These are phyloP conservation scores for Chaetoceros tenuissimus DNA, from an alignment of 108 stramenopile genomes.

Conservation along the genomic window DNA sequence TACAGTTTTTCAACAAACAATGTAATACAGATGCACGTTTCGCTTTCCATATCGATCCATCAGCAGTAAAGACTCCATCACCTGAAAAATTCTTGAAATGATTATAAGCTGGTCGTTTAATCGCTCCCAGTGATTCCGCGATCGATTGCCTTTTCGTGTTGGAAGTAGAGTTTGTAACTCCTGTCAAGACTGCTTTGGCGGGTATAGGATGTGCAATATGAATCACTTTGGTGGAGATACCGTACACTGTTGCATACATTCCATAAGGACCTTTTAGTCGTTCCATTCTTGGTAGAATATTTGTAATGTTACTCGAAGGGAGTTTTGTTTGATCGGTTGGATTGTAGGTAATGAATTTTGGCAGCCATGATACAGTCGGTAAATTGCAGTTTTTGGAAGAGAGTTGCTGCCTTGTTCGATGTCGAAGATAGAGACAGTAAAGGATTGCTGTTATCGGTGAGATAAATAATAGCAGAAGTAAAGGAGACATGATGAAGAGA, in stretches of 20 bases:
- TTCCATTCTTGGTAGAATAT: constrained; percentile 81
- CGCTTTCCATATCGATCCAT: constrained; percentile 84
- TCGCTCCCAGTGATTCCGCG: constrained; percentile 39
- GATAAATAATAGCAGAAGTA: no score
- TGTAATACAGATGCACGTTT: constrained; percentile 83
- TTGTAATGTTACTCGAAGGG: constrained; percentile 61
- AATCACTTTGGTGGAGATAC: constrained; percentile 66
- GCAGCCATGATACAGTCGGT: constrained; percentile 69
- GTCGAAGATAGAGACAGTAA: no score
- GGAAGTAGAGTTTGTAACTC: constrained; percentile 1
- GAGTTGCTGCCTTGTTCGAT: no score
- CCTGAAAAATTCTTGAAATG: constrained; percentile 90
- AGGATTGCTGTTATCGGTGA: no score
- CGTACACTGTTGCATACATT: constrained; percentile 92
- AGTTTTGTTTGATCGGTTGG: constrained; percentile 37
- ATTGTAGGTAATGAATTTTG: constrained; percentile 49
- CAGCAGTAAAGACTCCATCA: constrained; percentile 83
- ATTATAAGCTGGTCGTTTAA: constrained; percentile 85
- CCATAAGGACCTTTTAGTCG: constrained; percentile 79
- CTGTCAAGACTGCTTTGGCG: constrained; percentile 50
- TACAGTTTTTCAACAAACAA: constrained; percentile 36
- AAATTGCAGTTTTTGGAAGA: constrained; percentile 36
- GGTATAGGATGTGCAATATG: constrained; percentile 87
- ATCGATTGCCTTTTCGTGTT: constrained; percentile 2
- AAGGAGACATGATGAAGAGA: no score